Evolutionary conservation across 257 asterid species (phyloP).

Genomic region (Fraxinus cuspidata): DNA sequence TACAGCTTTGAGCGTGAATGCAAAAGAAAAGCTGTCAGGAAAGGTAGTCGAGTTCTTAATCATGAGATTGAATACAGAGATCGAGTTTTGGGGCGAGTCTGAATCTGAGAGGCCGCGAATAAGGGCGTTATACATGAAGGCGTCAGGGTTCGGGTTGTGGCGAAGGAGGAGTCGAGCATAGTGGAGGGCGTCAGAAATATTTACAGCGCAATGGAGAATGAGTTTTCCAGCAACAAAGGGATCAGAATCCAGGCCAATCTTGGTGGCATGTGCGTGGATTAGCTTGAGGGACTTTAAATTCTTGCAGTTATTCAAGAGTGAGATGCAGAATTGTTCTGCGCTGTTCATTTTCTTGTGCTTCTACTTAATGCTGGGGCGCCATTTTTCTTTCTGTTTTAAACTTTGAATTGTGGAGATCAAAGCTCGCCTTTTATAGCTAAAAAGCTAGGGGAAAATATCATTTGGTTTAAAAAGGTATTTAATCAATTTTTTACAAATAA

Average conservation of each 20-base stretch:
- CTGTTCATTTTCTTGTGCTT: conserved; percentile 39
- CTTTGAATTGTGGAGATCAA: neutral
- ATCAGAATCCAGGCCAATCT: conserved; percentile 59
- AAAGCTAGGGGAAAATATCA: no score
- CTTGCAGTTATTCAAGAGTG: conserved; percentile 55
- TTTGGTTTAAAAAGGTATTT: no score
- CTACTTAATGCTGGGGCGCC: neutral
- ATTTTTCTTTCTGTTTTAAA: neutral
- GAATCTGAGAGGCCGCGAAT: conserved; percentile 82
- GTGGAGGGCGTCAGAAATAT: conserved; percentile 53
- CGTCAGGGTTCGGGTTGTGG: conserved; percentile 54
- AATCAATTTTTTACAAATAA: no score
- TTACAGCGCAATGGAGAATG: conserved; percentile 60
- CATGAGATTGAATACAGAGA: conserved; percentile 52
- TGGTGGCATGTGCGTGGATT: conserved; percentile 60
- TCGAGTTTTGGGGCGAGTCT: conserved; percentile 47
- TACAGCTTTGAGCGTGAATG: conserved; percentile 69
- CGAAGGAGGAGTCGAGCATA: conserved; percentile 58
- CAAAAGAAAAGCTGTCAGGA: conserved; percentile 75
- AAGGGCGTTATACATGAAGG: conserved; percentile 84
- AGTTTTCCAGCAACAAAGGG: conserved; percentile 68
- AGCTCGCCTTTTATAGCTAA: neutral
- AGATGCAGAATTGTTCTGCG: conserved; percentile 37
- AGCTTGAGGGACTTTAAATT: conserved; percentile 57
- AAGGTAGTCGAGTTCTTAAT: conserved; percentile 33